Evolutionary conservation across 73 alveolate species (phyloP).

Genomic region (Urostyla sp.): DNA sequence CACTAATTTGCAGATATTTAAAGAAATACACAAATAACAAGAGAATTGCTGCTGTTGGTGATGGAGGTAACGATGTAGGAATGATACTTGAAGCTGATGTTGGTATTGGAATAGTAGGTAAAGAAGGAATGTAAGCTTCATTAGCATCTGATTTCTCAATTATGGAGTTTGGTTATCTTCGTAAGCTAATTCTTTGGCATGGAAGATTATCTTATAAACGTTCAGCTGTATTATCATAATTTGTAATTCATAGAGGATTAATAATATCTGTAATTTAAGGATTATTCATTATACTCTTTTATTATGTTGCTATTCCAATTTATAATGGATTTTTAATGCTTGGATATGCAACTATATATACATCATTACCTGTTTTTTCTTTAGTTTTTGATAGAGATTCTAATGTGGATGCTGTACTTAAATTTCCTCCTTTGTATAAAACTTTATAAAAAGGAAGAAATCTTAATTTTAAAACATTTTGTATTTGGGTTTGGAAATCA

Average conservation of each 20-base stretch:
- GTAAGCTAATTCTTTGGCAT: conserved; percentile 93
- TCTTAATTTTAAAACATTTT: conserved; percentile 85
- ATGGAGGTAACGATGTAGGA: conserved; percentile 99
- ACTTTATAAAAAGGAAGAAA: conserved; percentile 90
- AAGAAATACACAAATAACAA: conserved; percentile 81
- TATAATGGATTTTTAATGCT: conserved; percentile 93
- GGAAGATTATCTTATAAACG: conserved; percentile 96
- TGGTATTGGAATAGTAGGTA: conserved; percentile 97
- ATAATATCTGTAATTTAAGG: conserved; percentile 91
- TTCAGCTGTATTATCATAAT: conserved; percentile 87
- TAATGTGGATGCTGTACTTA: conserved; percentile 72
- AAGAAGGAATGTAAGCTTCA: conserved; percentile 98
- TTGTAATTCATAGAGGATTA: conserved; percentile 95
- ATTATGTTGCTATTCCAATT: conserved; percentile 90
- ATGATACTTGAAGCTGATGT: conserved; percentile 98
- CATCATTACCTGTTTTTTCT: conserved; percentile 94
- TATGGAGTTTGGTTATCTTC: conserved; percentile 82
- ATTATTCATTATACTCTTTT: conserved; percentile 87
- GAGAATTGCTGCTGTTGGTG: conserved; percentile 96
- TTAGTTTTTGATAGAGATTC: conserved; percentile 93
- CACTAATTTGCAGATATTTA: conserved; percentile 86
- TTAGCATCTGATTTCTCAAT: conserved; percentile 98
- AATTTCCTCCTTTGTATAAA: conserved; percentile 92
- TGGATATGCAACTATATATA: conserved; percentile 96
- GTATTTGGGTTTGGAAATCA: conserved; percentile 91